Evolutionary conservation across 352 stramenopile species (phyloP).

Genomic region (Detonula confervacea): DNA sequence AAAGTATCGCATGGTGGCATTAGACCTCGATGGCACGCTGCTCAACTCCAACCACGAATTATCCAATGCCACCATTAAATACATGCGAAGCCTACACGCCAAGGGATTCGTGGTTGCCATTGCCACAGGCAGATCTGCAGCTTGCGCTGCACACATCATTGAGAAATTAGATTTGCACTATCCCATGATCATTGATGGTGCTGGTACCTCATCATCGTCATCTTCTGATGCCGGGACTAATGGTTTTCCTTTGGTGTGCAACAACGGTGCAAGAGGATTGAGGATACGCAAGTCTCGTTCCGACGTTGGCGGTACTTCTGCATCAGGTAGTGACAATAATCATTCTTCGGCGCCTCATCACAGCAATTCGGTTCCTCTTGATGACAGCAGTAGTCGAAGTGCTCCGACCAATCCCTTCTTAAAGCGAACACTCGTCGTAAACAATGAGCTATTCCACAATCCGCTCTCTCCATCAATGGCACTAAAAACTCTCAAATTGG

Average conservation of each 20-base stretch:
- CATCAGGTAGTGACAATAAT: not conserved
- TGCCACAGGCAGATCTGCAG: constrained; percentile 62
- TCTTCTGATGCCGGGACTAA: not conserved
- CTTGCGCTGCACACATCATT: constrained; percentile 44
- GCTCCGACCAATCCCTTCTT: constrained; percentile 30
- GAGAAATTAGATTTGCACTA: constrained; percentile 25
- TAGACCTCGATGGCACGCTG: constrained; percentile 81
- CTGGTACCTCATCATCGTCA: not conserved
- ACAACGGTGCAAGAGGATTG: constrained; percentile 70
- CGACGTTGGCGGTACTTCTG: constrained; percentile 6
- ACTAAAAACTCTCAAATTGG: constrained; percentile 47
- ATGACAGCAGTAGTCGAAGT: too few species aligned
- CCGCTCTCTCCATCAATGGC: constrained; percentile 42
- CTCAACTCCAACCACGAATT: constrained; percentile 54
- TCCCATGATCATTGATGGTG: too few species aligned
- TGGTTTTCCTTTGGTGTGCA: constrained; percentile 62
- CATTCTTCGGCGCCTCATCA: not conserved
- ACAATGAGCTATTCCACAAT: constrained; percentile 57
- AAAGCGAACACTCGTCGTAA: constrained; percentile 16
- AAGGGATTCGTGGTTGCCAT: constrained; percentile 62
- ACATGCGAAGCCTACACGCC: constrained; percentile 54
- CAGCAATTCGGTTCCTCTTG: constrained; percentile 21
- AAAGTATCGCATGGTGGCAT: constrained; percentile 61
- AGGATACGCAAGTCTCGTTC: constrained; percentile 16
- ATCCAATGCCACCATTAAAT: constrained; percentile 46